phyloP scores from a whole-genome alignment of 352 stramenopile species.

The Phytophthora capsici region DNA sequence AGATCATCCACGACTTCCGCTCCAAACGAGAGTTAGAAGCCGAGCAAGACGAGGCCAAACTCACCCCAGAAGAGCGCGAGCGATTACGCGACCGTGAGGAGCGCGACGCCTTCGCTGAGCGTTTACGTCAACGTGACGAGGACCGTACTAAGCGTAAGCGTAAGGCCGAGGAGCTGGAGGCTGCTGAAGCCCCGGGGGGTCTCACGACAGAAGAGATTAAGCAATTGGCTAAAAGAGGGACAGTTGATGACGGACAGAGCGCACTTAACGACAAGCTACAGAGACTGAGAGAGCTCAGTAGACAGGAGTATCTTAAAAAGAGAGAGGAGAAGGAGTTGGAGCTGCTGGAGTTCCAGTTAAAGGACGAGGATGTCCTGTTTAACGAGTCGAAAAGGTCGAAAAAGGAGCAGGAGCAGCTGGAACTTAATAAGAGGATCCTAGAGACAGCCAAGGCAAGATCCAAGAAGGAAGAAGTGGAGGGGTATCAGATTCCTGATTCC shows the following conservation, averaged over 20 bases:
- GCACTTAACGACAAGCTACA: constrained; percentile 62
- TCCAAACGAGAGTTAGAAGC: constrained; percentile 46
- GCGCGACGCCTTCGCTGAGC: constrained; percentile 85
- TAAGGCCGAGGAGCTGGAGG: constrained; percentile 47
- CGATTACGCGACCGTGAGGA: constrained; percentile 70
- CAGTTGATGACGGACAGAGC: constrained; percentile 51
- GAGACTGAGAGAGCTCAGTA: constrained; percentile 82
- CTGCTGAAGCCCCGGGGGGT: constrained; percentile 34
- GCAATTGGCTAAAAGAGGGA: constrained; percentile 80
- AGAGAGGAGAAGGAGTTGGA: constrained; percentile 97
- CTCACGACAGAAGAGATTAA: constrained; percentile 83
- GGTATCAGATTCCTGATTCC: constrained; percentile 96
- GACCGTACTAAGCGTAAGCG: constrained; percentile 70
- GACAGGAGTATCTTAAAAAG: constrained; percentile 98
- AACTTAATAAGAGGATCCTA: constrained; percentile 92
- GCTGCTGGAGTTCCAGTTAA: constrained; percentile 89
- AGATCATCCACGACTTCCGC: constrained; percentile 53
- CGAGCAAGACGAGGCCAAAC: constrained; percentile 22
- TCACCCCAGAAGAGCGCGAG: constrained; percentile 53
- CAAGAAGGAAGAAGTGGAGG: constrained; percentile 70
- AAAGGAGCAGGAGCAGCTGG: constrained; percentile 84
- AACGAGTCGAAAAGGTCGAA: constrained; percentile 64
- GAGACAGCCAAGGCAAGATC: constrained; percentile 76
- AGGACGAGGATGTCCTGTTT: constrained; percentile 87
- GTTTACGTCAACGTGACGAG: constrained; percentile 78